Conservation (phyloP, 2,329 filamentous ascomycete genomes). For the Trichoderma semiorbis region DNA sequence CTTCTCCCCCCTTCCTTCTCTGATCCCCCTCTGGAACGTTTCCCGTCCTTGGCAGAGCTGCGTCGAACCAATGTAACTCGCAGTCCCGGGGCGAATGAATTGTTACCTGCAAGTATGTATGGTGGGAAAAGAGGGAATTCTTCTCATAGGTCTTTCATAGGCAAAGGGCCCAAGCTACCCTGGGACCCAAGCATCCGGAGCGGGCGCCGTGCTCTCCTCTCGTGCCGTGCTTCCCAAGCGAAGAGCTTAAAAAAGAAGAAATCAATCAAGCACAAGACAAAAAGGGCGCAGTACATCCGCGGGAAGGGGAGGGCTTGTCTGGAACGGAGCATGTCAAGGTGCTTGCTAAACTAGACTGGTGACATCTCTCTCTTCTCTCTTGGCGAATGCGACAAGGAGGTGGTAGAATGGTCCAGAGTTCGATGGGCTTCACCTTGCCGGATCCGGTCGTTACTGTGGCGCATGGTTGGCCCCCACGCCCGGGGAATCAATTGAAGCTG, state of each 20-base stretch:
- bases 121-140: not conserved
- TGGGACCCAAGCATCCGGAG: not conserved
- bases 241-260: not conserved
- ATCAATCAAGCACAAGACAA: not conserved
- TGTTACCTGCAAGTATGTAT: not conserved
- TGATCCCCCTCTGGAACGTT: not conserved
- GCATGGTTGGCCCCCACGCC: conserved; percentile 14
- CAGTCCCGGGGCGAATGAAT: not conserved
- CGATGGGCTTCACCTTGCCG: conserved; percentile 4
- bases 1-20: not conserved
- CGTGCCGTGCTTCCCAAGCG: conserved; percentile 8
- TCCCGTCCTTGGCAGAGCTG: not conserved
- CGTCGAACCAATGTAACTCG: not conserved
- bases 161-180: not conserved
- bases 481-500: conserved; percentile 9
- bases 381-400: conserved; percentile 3
- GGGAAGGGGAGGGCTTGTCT: not conserved
- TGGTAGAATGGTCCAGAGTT: not conserved
- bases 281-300: conserved; percentile 2
- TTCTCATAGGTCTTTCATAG: not conserved
- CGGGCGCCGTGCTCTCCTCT: not conserved
- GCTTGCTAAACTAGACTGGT: conserved; percentile 7
- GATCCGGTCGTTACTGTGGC: conserved; percentile 9
- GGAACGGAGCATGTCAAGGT: not conserved
- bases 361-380: conserved; percentile 1